Evolutionary conservation across 331 rosid genomes (phyloP).

Genomic region (Spiraea crenata): DNA sequence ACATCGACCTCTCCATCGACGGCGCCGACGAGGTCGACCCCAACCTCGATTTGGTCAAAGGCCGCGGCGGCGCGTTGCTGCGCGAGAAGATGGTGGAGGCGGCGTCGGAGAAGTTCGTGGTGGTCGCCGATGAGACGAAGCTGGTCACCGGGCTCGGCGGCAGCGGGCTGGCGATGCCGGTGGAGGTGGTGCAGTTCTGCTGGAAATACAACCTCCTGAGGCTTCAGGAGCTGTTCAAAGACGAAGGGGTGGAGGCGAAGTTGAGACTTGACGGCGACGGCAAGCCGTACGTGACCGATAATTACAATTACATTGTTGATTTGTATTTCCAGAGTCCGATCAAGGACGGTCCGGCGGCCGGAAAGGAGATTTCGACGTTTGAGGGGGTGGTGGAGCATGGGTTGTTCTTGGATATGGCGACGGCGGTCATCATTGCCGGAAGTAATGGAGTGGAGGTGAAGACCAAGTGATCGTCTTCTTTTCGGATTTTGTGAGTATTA

Average conservation of each 20-base stretch:
- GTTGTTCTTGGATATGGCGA: conserved; percentile 72
- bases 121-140: conserved; percentile 71
- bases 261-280: conserved; percentile 55
- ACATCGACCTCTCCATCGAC: conserved; percentile 75
- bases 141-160: conserved; percentile 70
- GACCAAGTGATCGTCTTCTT: conserved; percentile 39
- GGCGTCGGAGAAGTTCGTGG: conserved; percentile 68
- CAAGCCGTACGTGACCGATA: conserved; percentile 72
- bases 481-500: conserved; percentile 2
- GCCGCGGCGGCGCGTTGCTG: conserved; percentile 77
- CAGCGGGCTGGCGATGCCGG: conserved; percentile 81
- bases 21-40: conserved; percentile 94
- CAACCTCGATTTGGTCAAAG: conserved; percentile 68
- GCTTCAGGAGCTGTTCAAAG: conserved; percentile 60
- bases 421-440: conserved; percentile 67
- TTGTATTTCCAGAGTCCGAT: conserved; percentile 80
- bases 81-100: conserved; percentile 89
- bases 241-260: conserved; percentile 66
- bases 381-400: conserved; percentile 92
- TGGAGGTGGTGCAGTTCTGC: conserved; percentile 85
- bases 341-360: conserved; percentile 53
- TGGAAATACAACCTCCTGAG: conserved; percentile 71
- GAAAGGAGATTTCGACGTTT: conserved; percentile 58
- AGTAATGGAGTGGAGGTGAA: conserved; percentile 55
- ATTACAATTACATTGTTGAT: conserved; percentile 73